These are phyloP conservation scores for Tolypocladium pustulatum DNA, from an alignment of 2,329 filamentous ascomycete species.

Conservation along the genomic window DNA sequence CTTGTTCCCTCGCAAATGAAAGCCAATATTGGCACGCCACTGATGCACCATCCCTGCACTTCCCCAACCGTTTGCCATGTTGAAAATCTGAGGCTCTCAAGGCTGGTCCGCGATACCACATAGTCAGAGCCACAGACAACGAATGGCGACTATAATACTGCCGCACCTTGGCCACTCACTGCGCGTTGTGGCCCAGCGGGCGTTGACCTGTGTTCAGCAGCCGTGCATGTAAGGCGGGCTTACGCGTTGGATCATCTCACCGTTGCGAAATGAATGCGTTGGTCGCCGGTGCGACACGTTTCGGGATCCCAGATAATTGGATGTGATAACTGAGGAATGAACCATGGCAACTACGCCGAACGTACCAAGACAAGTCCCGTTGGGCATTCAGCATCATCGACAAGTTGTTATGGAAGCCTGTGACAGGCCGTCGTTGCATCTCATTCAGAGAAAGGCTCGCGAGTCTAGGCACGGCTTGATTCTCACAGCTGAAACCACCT, in stretches of 20 bases:
- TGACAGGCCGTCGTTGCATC: neutral
- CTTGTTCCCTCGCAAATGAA: neutral
- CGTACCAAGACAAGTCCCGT: neutral
- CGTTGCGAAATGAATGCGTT: neutral
- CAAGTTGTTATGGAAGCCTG: neutral
- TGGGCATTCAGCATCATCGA: neutral
- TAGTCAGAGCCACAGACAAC: neutral
- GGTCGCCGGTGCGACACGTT: neutral
- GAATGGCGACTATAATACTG: neutral
- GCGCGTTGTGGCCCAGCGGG: neutral
- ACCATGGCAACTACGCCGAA: too few species aligned
- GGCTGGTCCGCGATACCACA: neutral
- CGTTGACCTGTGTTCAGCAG: too few species aligned
- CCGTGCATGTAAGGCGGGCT: too few species aligned
- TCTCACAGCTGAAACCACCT: neutral
- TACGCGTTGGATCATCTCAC: too few species aligned
- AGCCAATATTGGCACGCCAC: neutral
- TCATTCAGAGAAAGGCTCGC: neutral
- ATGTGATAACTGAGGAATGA: neutral
- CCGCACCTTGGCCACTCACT: neutral
- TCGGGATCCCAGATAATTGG: too few species aligned
- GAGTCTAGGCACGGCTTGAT: neutral
- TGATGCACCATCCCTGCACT: neutral
- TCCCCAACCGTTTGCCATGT: neutral
- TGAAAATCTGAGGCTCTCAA: neutral